Evolutionary conservation across 1,284 basidiomycete species (phyloP), one percentile per base, ranked within the genome.

Genomic region (Paramarasmius palmivorus): DNA sequence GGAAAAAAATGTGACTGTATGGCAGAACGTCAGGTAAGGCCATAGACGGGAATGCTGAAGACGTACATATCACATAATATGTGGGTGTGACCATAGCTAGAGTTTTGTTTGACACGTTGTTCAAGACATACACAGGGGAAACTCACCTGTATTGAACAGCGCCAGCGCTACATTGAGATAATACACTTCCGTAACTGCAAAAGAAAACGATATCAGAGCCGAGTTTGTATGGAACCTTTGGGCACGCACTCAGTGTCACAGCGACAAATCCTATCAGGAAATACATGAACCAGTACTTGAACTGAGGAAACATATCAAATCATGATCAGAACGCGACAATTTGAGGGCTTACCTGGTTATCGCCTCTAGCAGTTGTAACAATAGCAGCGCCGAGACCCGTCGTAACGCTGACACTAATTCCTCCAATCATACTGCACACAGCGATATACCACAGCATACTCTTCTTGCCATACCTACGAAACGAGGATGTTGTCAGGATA

Each of bases 121-220:
- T n/a, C n/a, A 53, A 50, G 48, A 38, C 38, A 36, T 7, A n/a
- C 35, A 38, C 47, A 52, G 25, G 50, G 60, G 49, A 35, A 49
- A 20, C 68, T 58, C 72, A 90, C 86, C 91, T 53, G 91, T 93
- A 71, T 98, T 98, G 81, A 95, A 98, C 40, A 98, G 76, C 62
- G 95, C 96, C 56, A 99, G 85, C 19, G 96, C 96, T 65, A 95
- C 91, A 75, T 98, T 99, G 59, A 98, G 81, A 73, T 95, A 98
- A 73, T 92, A 96, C 67, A 98, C 93, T 70, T 98, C 93, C 56
- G 89, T 87, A 50, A 95, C 87, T 85, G 69, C n/a, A n/a, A 41
- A 54, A 50, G 36, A 25, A 2, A 10, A 39, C 38, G 15, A 34
- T 2, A 17, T 25, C n/a, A 48, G 4, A 39, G 12, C n/a, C 17